Conservation (phyloP, 371 early-diverging fungal genomes). For the Ordospora pajunii region DNA sequence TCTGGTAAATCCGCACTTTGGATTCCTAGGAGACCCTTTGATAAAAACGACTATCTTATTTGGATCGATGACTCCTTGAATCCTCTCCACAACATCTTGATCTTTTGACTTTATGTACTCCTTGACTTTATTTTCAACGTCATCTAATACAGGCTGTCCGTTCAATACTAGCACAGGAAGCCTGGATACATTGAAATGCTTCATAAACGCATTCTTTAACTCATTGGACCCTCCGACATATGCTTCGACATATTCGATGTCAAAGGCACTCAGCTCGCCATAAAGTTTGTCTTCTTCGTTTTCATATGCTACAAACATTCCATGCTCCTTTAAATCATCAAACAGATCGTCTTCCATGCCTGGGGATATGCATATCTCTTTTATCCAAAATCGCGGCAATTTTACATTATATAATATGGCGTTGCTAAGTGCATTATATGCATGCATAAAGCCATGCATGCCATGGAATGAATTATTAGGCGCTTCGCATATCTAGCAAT, state of each 20-base stretch:
- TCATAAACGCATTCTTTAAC: slow-evolving; percentile 19
- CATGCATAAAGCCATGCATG: background rate
- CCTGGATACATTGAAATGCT: slow-evolving; percentile 4
- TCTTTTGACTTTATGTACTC: slow-evolving; percentile 21
- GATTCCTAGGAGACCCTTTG: slow-evolving; percentile 66
- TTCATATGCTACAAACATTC: slow-evolving; percentile 27
- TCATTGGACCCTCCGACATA: background rate
- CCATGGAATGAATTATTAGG: background rate
- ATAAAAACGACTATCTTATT: slow-evolving; percentile 76
- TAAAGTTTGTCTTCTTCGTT: background rate
- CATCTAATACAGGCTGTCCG: background rate
- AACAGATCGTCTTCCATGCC: background rate
- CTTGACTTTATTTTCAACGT: background rate
- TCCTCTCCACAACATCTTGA: background rate
- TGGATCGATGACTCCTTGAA: slow-evolving; percentile 37
- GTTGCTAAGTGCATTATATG: background rate
- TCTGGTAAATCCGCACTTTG: slow-evolving; percentile 58
- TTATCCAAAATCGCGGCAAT: background rate
- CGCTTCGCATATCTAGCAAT: too few species aligned
- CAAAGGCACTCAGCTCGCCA: background rate
- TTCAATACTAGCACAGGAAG: slow-evolving; percentile 14
- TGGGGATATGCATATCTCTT: background rate
- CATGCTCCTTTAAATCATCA: slow-evolving; percentile 10
- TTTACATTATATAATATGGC: background rate
- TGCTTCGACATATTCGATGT: background rate